Base-by-base conservation (phyloP, 192 early-diverging fungal genomes). In the Podila verticillata region DNA sequence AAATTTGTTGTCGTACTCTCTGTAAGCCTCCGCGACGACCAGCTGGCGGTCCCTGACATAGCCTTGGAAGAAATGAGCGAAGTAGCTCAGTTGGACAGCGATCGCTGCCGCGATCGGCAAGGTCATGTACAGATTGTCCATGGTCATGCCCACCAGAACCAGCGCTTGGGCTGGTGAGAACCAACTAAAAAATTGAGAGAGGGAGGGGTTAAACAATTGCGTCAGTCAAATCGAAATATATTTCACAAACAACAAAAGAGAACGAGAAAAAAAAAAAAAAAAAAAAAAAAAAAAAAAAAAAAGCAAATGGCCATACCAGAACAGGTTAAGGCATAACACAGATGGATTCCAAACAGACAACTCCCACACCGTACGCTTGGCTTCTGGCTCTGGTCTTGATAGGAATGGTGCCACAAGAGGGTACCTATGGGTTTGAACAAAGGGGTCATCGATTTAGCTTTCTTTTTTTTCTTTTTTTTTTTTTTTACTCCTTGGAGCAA, bases 1-100 rank as follows among this genome's bases (percentile, higher is more conserved):
- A 81, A 91, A 90, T 48, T 84, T 89, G 58, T 66, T 63, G 69
- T 91, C 88, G 66, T 92, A 92, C 77, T 92, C 91, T 61, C 83
- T 73, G 34, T 85, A 72, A 35, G 91, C 84, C 64, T 89, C 85
- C 5, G 83, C 83, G 66, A 84, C 89, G 63, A 92, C 60, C 15
- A 89, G 75, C 74, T 92, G 88, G 66, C 86, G 89, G 68, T 92
- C 91, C 82, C 73, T 73, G 34, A 73, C 66, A 64, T 64, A 72
- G 32, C 65, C 35, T 19, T 72, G 73, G 29, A 71, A 75, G n/a
- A 73, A 64, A 24, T 73, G 65, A 1, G 70, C 73, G 17, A 73
- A 35, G 57, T 81, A 83, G 39, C 83, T 81, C 70, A 88, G 86
- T 39, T 92, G 89, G 12, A 65, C 57, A 22, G 84, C 88, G 10